A percentile compares a stretch with the other conserved stretches of the same genome.
These are phyloP conservation scores for Vigna hirtella DNA, from an alignment of 306 rosid genomes.

Conservation along the genomic window DNA sequence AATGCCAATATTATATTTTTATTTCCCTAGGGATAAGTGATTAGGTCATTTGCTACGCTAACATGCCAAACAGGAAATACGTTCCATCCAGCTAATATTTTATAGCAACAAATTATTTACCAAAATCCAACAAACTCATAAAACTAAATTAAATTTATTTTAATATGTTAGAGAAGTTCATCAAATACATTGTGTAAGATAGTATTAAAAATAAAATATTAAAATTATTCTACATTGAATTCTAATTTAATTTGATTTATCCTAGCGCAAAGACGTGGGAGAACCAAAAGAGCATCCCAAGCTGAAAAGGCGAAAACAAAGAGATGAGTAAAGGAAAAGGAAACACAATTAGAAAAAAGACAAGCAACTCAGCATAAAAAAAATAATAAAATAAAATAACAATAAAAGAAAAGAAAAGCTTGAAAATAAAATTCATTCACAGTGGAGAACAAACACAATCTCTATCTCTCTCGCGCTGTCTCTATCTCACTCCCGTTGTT, in stretches of 20 bases:
- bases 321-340: conserved; percentile 43
- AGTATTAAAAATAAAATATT: not conserved
- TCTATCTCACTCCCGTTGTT: not conserved
- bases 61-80: no score
- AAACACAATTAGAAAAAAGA: not conserved
- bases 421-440: conserved; percentile 12
- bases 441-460: not conserved
- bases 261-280: not conserved
- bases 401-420: not conserved
- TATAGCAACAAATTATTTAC: not conserved
- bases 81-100: no score
- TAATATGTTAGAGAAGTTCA: not conserved
- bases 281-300: not conserved
- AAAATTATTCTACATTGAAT: not conserved
- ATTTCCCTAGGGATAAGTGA: not conserved
- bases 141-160: not conserved
- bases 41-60: no score
- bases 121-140: not conserved
- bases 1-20: not conserved
- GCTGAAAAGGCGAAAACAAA: not conserved
- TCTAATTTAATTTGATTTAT: not conserved
- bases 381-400: not conserved
- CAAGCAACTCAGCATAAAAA: not conserved
- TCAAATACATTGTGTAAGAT: not conserved
- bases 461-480: not conserved